Evolutionary conservation across 2,329 filamentous ascomycete genomes (phyloP).

Genomic region (Trichoderma polysporum): DNA sequence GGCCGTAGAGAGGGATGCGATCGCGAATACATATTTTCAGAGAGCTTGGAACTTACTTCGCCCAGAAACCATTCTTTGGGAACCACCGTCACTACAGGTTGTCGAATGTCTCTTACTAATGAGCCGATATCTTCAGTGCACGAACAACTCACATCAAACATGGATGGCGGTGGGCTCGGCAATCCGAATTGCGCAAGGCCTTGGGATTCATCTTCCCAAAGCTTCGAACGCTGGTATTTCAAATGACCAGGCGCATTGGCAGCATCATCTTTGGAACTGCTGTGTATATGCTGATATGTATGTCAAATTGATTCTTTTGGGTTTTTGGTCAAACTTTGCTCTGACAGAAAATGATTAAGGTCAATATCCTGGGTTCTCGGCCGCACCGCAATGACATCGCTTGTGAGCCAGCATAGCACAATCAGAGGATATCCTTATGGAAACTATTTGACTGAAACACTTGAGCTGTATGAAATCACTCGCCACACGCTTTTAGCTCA

Average conservation of each 20-base stretch:
- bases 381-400: neutral
- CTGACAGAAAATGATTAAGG: neutral
- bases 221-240: neutral
- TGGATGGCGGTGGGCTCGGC: conserved; percentile 2
- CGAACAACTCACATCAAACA: neutral
- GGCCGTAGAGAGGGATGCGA: neutral
- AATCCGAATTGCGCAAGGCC: neutral
- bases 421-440: neutral
- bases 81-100: neutral
- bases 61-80: neutral
- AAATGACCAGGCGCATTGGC: neutral
- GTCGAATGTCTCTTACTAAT: neutral
- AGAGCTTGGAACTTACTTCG: neutral
- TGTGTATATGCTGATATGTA: conserved; percentile 1
- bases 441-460: neutral
- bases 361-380: neutral
- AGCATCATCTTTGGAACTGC: neutral
- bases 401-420: neutral
- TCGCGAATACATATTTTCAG: neutral
- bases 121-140: neutral
- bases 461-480: neutral
- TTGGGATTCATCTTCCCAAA: neutral
- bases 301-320: rapidly evolving
- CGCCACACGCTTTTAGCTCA: neutral
- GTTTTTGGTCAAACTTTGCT: neutral